These are phyloP conservation scores for Jacaranda mimosifolia DNA, from an alignment of 257 asterid genomes.

Conservation along the genomic window DNA sequence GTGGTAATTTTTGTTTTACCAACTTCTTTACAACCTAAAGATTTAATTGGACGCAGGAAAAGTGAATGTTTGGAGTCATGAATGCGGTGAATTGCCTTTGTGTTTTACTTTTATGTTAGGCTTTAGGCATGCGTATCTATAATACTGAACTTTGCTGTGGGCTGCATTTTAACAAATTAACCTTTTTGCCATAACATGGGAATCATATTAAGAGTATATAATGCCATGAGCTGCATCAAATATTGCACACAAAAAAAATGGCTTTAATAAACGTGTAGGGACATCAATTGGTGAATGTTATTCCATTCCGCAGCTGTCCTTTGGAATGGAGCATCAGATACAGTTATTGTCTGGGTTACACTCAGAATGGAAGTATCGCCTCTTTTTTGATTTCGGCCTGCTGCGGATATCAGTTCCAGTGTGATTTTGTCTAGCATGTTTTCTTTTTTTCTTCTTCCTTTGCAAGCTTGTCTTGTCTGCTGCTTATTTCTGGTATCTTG, in stretches of 20 bases:
- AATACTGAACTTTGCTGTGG: background rate
- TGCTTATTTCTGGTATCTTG: conserved; percentile 13
- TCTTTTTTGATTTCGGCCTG: background rate
- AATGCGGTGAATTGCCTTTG: background rate
- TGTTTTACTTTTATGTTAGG: background rate
- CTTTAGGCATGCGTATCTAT: background rate
- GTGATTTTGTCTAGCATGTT: conserved; percentile 6
- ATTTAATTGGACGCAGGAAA: background rate
- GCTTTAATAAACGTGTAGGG: background rate
- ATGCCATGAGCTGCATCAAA: background rate
- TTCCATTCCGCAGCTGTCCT: background rate
- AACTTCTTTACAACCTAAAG: background rate
- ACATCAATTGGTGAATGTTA: background rate
- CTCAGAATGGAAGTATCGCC: background rate
- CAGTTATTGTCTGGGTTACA: background rate
- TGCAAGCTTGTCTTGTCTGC: background rate
- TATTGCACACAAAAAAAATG: background rate
- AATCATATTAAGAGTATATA: no score
- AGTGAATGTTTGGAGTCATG: background rate
- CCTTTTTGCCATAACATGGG: background rate
- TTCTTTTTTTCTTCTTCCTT: background rate
- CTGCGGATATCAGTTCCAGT: background rate
- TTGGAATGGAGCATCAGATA: background rate
- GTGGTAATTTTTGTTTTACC: background rate
- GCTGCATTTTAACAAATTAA: background rate